These are phyloP conservation scores for Boletus reticuloceps DNA, from an alignment of 768 basidiomycete genomes.

Conservation along the genomic window DNA sequence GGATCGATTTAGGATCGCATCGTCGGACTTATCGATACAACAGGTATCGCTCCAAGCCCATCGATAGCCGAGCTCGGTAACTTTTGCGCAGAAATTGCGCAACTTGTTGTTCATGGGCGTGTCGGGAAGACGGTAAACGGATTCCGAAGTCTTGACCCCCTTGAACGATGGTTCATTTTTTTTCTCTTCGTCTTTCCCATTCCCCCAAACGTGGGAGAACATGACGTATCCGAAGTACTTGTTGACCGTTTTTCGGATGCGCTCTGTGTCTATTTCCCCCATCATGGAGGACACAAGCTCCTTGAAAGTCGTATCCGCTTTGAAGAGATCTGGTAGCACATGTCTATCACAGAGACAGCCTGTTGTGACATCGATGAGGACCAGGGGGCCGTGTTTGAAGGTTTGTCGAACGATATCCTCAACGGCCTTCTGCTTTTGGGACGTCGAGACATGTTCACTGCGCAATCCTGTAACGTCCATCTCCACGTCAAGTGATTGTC, in stretches of 20 bases:
- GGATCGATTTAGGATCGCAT: background rate
- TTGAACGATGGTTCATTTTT: background rate
- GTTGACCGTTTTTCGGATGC: background rate
- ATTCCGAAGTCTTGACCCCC: background rate
- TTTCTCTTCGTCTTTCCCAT: background rate
- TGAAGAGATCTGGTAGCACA: background rate
- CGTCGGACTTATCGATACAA: background rate
- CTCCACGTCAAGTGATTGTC: too few relatives aligned
- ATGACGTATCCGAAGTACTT: background rate
- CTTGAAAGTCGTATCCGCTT: background rate
- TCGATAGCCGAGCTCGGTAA: background rate
- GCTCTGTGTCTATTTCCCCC: background rate
- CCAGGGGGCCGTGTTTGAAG: background rate
- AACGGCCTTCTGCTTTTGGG: background rate
- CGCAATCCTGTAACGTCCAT: background rate
- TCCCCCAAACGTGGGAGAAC: too few relatives aligned
- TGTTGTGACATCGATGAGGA: background rate
- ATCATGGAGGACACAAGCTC: background rate
- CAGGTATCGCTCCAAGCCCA: background rate
- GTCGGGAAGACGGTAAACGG: background rate
- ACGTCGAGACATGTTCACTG: background rate
- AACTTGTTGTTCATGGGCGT: background rate
- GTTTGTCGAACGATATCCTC: background rate
- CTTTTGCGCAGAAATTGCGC: background rate
- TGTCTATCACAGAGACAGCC: background rate